Conservation (phyloP, 164 flowering plant genomes). For the Nymphaea thermarum region DNA sequence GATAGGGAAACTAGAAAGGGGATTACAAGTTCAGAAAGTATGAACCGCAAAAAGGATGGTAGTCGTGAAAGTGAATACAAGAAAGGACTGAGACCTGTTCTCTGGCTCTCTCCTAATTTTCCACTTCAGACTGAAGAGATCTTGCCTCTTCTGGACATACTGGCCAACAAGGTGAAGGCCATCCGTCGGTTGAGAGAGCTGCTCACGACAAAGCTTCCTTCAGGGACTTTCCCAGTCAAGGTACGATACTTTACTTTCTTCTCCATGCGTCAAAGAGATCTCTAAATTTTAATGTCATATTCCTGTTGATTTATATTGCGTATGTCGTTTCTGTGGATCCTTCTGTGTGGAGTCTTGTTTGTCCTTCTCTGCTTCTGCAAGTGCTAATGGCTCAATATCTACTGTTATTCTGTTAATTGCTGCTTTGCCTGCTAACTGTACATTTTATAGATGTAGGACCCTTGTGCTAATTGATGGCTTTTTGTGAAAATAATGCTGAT, state of each 20-base stretch:
- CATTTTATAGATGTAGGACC: too few relatives aligned
- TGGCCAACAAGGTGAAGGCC: conserved; percentile 97
- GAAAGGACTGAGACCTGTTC: conserved; percentile 94
- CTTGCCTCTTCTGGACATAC: conserved; percentile 88
- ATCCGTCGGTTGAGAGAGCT: conserved; percentile 91
- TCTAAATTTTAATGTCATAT: too few relatives aligned
- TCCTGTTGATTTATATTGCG: too few relatives aligned
- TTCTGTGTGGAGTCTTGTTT: too few relatives aligned
- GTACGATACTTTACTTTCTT: conserved; percentile 15
- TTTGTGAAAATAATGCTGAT: too few relatives aligned
- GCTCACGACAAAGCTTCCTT: conserved; percentile 88
- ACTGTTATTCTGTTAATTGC: too few relatives aligned
- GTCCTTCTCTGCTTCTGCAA: too few relatives aligned
- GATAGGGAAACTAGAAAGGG: conserved; percentile 18
- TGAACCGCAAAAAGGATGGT: conserved; percentile 33
- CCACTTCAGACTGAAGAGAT: conserved; percentile 85
- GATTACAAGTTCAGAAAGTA: conserved; percentile 26
- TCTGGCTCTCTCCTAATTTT: conserved; percentile 93
- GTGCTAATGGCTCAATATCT: too few relatives aligned
- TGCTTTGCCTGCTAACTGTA: too few relatives aligned
- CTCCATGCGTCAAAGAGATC: background rate
- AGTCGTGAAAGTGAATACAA: conserved; percentile 78
- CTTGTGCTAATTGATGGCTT: too few relatives aligned
- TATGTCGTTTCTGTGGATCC: too few relatives aligned
- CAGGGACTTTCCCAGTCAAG: conserved; percentile 96